phyloP scores from a whole-genome alignment of 2,329 filamentous ascomycete genomes.

The Cyphellophora europaea region DNA sequence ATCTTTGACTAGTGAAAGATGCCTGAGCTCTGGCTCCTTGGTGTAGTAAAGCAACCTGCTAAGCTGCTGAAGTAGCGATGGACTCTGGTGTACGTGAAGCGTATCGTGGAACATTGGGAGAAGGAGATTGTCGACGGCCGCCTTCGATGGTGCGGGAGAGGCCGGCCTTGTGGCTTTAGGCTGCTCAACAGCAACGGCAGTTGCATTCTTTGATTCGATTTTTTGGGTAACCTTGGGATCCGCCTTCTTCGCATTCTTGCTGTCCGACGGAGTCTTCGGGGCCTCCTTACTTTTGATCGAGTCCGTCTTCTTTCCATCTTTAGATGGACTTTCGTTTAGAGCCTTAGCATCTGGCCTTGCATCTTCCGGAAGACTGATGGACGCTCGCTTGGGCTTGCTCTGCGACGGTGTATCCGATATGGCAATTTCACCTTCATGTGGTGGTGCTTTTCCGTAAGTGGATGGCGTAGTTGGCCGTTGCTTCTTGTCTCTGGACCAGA shows the following conservation, averaged over 20 bases:
- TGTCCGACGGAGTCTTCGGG: slow-evolving; percentile 8
- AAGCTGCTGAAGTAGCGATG: slow-evolving; percentile 56
- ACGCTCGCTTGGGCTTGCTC: slow-evolving; percentile 20
- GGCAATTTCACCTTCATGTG: slow-evolving; percentile 17
- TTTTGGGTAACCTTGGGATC: slow-evolving; percentile 8
- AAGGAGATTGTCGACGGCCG: slow-evolving; percentile 34
- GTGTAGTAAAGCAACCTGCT: slow-evolving; percentile 33
- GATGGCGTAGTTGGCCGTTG: slow-evolving; percentile 5
- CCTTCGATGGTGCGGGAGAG: slow-evolving; percentile 19
- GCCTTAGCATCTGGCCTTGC: slow-evolving; percentile 5
- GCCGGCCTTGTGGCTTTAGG: slow-evolving; percentile 15
- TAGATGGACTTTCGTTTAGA: slow-evolving; percentile 2
- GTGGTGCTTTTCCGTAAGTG: slow-evolving; percentile 13
- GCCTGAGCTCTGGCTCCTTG: slow-evolving; percentile 53
- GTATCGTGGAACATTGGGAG: slow-evolving; percentile 39
- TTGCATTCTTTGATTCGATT: slow-evolving; percentile 17
- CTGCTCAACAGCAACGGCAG: slow-evolving; percentile 14
- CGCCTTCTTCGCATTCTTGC: slow-evolving; percentile 24
- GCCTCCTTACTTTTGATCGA: not conserved
- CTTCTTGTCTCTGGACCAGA: slow-evolving; percentile 21
- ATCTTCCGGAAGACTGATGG: slow-evolving; percentile 18
- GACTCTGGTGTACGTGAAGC: slow-evolving; percentile 35
- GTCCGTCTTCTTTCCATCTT: slow-evolving; percentile 7
- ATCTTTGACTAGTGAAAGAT: slow-evolving; percentile 63
- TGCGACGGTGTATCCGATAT: slow-evolving; percentile 17